Base-by-base conservation (phyloP, 345 rosid species). In the Brassica carinata region DNA sequence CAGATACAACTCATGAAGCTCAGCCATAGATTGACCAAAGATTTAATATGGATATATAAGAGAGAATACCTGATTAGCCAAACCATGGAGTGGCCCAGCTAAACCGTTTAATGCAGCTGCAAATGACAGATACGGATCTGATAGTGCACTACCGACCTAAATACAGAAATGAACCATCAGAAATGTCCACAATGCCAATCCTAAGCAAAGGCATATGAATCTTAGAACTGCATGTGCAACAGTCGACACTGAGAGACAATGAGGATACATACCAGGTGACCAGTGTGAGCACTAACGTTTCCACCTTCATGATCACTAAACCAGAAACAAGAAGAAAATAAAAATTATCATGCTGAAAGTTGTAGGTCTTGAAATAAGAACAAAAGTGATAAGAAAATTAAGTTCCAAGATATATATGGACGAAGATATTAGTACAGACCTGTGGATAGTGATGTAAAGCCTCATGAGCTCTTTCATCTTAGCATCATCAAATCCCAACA, bases 21-120 rank as follows among this genome's bases (percentile, higher is more conserved):
- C 80, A 38, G 34, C 7, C 18, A 33, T 64, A 40, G 33, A 29
- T 65, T 76, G 43, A 76, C 34, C 29, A 19, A 8, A 23, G 15
- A 34, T 30, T 23, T 23, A 18, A 36, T 2, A 19, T 36, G 11
- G 13, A 59, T 30, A 57, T 55, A 67, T 8, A 67, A 26, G 57
- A 64, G 7, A 69, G 53, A n/a, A 43, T 83, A 96, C 99, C 99
- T 96, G 99, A 89, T 96, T 94, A 65, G 99, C 97, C 92, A 96
- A 85, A 80, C 99, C 99, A 86, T 96, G 99, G 51, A 96, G 99
- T 53, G 99, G 99, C 71, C 99, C 99, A 83, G 97, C 97, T 84
- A 96, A 94, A 78, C 99, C 99, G 85, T 94, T 96, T 82, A 96
- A 79, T 38, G 98, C 99, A 78, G 97, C 99, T 3, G 97, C 97